A percentile compares a stretch with the other conserved stretches of the same genome.
Evolutionary conservation across 2,329 filamentous ascomycete genomes (phyloP).

Genomic region (Grosmannia huntii): DNA sequence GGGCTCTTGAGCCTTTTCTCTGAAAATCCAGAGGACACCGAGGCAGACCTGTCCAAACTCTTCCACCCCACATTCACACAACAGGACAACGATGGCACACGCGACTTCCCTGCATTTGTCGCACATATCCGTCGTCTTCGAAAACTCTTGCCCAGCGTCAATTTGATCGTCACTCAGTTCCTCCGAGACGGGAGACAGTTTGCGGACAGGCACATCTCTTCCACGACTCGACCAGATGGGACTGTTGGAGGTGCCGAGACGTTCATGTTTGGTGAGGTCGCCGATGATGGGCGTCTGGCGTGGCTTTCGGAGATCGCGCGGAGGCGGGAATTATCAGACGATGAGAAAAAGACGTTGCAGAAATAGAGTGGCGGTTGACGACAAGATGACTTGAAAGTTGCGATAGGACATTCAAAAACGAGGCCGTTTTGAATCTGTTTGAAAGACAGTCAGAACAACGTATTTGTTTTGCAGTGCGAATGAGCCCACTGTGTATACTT

Average conservation of each 20-base stretch:
- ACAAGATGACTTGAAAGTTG: no score
- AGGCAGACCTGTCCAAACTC: slow-evolving; percentile 4
- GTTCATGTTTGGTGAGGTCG: slow-evolving; percentile 6
- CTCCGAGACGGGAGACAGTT: slow-evolving; percentile 6
- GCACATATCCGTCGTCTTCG: slow-evolving; percentile 7
- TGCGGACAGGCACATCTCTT: slow-evolving; percentile 5
- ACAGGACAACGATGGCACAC: neutral
- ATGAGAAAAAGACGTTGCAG: neutral
- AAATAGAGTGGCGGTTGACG: no score
- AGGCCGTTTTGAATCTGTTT: no score
- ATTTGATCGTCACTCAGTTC: slow-evolving; percentile 2
- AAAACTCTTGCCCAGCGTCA: slow-evolving; percentile 1
- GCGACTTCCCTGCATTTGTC: slow-evolving; percentile 4
- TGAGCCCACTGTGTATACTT: no score
- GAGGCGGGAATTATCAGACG: neutral
- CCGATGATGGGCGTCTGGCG: slow-evolving; percentile 6
- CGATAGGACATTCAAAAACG: no score
- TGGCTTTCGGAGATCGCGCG: slow-evolving; percentile 5
- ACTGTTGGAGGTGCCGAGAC: slow-evolving; percentile 4
- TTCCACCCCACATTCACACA: slow-evolving; percentile 3
- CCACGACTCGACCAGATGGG: slow-evolving; percentile 4
- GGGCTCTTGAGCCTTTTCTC: slow-evolving; percentile 6
- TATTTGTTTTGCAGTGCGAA: no score
- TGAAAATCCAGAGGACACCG: slow-evolving; percentile 7
- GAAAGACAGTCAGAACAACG: no score